Base-by-base conservation (phyloP, 2,329 filamentous ascomycete species). In the Myriosclerotinia curreyana region DNA sequence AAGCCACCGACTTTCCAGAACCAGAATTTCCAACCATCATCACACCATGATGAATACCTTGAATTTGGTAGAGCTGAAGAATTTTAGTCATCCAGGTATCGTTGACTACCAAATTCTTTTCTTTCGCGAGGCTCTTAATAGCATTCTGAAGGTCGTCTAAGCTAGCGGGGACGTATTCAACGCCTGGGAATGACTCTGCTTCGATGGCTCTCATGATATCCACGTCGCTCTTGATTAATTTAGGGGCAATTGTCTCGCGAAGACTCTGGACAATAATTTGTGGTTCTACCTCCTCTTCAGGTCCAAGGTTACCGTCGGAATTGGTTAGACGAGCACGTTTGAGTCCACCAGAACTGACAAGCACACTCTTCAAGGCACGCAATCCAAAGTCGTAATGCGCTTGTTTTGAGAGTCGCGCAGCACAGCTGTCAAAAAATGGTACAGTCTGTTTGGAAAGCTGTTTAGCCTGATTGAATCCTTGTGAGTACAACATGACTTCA, bases 1-100 rank as follows among this genome's bases (percentile, higher is more conserved):
- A 99, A 6, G 95, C 91, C 1, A 90, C 87, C 49, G 95, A 97
- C 79, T 99, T 99, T 74, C 96, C 96, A 53, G 94, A 90, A n/a
- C 96, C 95, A 38, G 96, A 97, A 74, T 91, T 92, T 68, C 95
- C 95, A 12, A 99, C 95, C 95, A 99, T 98, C 96, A 99, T 99
- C 36, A 99, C 95, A 88, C 95, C 95, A 71, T 99, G 95, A 74
- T 99, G 95, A 65, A 99, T 92, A 69, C 88, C 90, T 77, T 98
- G 95, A 68, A 99, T 99, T 76, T 99, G 95, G 76, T 96, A 98
- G 2, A 99, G 84, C 76, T 99, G 95, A 11, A 99, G 82, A 42
- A 96, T 88, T 79, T 99, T 99, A 65, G 91, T 95, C 86, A 98
- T 92, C 96, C 96, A 99, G 54, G 88, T 87, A 63, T 98, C 93